Evolutionary conservation across 192 early-diverging fungal genomes (phyloP).

Genomic region (Umbelopsis ramanniana): DNA sequence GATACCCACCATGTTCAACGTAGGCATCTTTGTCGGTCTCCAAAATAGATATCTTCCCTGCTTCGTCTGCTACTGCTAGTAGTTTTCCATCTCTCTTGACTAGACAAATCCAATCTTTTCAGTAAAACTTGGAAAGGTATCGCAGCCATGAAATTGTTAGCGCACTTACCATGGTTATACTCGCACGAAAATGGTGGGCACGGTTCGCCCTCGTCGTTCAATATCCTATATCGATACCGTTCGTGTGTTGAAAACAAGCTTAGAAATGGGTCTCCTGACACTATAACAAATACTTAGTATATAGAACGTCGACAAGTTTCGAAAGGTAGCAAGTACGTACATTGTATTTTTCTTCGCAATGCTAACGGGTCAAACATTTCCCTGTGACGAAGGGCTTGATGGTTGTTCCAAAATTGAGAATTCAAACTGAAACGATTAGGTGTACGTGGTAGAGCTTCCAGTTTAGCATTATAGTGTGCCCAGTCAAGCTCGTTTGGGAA

Average conservation of each 20-base stretch:
- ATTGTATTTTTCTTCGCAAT: neutral
- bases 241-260: slow-evolving; percentile 4
- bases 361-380: neutral
- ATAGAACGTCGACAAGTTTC: neutral
- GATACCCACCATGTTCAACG: slow-evolving; percentile 28
- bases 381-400: slow-evolving; percentile 1
- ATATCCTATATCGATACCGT: slow-evolving; percentile 12
- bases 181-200: slow-evolving; percentile 7
- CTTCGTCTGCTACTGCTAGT: slow-evolving; percentile 73
- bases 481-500: neutral
- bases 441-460: neutral
- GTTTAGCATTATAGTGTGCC: neutral
- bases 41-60: slow-evolving; percentile 63
- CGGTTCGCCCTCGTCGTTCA: slow-evolving; percentile 1
- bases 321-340: neutral
- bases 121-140: no score
- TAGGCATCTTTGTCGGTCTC: slow-evolving; percentile 55
- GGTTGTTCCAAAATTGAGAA: neutral
- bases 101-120: neutral
- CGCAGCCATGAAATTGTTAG: neutral
- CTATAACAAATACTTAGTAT: neutral
- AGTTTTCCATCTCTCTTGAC: slow-evolving; percentile 45
- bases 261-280: slow-evolving; percentile 4
- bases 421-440: neutral
- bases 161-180: neutral